These are phyloP conservation scores for Lactarius hengduanensis DNA, from an alignment of 768 basidiomycete species.

Conservation along the genomic window DNA sequence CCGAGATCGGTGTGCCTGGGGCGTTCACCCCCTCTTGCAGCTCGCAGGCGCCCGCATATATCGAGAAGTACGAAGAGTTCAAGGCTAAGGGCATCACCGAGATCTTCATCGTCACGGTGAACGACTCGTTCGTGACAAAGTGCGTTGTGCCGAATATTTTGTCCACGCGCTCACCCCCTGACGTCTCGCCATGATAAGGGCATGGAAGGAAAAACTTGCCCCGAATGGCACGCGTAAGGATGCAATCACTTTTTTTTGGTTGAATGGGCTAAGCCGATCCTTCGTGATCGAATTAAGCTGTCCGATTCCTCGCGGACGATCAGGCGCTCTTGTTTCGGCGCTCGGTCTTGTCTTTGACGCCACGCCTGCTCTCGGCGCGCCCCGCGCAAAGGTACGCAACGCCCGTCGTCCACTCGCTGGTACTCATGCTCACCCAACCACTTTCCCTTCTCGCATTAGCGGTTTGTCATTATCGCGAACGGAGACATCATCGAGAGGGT, in stretches of 20 bases:
- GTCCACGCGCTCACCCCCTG: background rate
- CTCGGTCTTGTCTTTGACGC: slow-evolving; percentile 49
- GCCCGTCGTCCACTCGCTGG: background rate
- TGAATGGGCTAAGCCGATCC: background rate
- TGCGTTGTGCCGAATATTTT: background rate
- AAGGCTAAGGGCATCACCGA: slow-evolving; percentile 72
- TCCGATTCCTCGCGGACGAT: slow-evolving; percentile 54
- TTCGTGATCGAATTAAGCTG: slow-evolving; percentile 27
- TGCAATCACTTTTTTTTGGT: slow-evolving; percentile 22
- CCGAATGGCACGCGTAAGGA: slow-evolving; percentile 51
- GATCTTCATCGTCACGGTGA: slow-evolving; percentile 72
- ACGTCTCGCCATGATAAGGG: slow-evolving; percentile 34
- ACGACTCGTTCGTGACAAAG: slow-evolving; percentile 68
- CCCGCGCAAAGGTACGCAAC: slow-evolving; percentile 51
- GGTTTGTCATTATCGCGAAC: slow-evolving; percentile 66
- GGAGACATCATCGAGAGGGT: slow-evolving; percentile 65
- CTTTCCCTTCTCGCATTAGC: slow-evolving; percentile 34
- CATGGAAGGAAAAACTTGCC: slow-evolving; percentile 64
- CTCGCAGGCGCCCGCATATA: slow-evolving; percentile 42
- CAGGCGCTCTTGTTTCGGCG: slow-evolving; percentile 43
- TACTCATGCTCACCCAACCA: background rate
- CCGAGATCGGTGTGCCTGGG: slow-evolving; percentile 27
- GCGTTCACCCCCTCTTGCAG: slow-evolving; percentile 29
- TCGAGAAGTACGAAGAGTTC: slow-evolving; percentile 65
- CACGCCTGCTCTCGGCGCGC: slow-evolving; percentile 58